A percentile compares a stretch with the other conserved stretches of the same genome.
These are phyloP conservation scores for Soucietia sequanensis DNA, from an alignment of 805 yeast genomes.

Conservation along the genomic window DNA sequence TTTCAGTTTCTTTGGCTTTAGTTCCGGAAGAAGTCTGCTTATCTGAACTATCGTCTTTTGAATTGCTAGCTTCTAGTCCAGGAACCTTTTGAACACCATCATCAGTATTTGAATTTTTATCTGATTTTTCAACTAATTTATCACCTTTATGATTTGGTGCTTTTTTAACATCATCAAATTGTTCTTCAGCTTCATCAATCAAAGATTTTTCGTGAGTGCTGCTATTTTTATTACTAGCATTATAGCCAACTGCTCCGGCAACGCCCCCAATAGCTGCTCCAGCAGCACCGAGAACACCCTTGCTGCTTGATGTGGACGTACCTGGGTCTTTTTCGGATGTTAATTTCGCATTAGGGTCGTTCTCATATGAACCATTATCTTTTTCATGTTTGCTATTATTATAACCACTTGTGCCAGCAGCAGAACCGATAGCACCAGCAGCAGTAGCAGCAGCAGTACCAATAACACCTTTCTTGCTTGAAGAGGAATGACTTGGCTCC, in stretches of 20 bases:
- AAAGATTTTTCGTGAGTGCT: constrained; percentile 13
- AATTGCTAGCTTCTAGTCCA: constrained; percentile 12
- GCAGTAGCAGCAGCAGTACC: no score
- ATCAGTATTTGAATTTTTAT: constrained; percentile 1
- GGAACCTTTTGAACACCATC: constrained; percentile 18
- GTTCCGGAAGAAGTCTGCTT: constrained; percentile 1
- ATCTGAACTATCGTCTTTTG: constrained; percentile 3
- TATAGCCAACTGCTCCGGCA: constrained; percentile 15
- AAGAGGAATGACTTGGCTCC: neutral
- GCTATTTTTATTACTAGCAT: neutral
- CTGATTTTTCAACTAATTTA: constrained; percentile 2
- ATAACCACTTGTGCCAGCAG: constrained; percentile 6
- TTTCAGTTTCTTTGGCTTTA: constrained; percentile 12
- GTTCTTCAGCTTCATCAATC: constrained; percentile 17
- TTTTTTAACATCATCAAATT: constrained; percentile 13
- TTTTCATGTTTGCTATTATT: no score
- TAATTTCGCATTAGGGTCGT: no score
- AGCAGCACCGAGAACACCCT: constrained; percentile 9
- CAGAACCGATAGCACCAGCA: constrained; percentile 13
- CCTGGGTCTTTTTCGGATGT: no score
- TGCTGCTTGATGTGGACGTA: constrained; percentile 3
- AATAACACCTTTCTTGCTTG: neutral
- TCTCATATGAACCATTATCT: no score
- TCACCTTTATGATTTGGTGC: constrained; percentile 9
- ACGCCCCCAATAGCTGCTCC: constrained; percentile 19